phyloP scores from a whole-genome alignment of 805 yeast genomes.

The Zygoascus ofunaensis region DNA sequence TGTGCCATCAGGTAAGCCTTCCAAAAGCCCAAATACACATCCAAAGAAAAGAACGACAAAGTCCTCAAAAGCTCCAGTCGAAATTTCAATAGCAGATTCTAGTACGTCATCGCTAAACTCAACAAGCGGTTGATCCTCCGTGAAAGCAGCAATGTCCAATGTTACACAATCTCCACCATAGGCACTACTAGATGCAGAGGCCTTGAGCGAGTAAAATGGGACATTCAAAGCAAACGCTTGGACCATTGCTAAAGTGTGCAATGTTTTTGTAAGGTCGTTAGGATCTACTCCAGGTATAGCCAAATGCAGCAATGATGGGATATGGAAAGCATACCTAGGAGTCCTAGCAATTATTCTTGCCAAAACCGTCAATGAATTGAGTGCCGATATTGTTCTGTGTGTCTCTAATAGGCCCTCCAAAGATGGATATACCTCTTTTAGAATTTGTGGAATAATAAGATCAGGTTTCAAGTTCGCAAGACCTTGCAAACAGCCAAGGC shows the following conservation, averaged over 20 bases:
- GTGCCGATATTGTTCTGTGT: constrained; percentile 68
- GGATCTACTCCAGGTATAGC: constrained; percentile 77
- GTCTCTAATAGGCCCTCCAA: constrained; percentile 40
- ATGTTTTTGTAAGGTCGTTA: constrained; percentile 70
- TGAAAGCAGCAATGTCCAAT: constrained; percentile 51
- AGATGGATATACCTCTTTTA: constrained; percentile 54
- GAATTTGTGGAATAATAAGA: constrained; percentile 27
- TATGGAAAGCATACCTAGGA: constrained; percentile 64
- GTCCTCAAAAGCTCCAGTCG: constrained; percentile 60
- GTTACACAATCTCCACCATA: constrained; percentile 49
- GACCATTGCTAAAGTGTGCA: constrained; percentile 57
- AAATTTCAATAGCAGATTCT: constrained; percentile 53
- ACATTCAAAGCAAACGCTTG: constrained; percentile 61
- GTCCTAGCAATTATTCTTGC: constrained; percentile 57
- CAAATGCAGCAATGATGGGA: constrained; percentile 62
- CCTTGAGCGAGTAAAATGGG: constrained; percentile 57
- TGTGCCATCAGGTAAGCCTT: constrained; percentile 50
- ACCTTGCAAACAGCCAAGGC: constrained; percentile 50
- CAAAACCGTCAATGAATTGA: constrained; percentile 56
- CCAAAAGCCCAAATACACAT: constrained; percentile 54
- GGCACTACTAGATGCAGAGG: constrained; percentile 10
- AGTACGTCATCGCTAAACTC: constrained; percentile 38
- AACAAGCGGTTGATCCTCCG: constrained; percentile 20
- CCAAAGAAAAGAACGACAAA: constrained; percentile 49
- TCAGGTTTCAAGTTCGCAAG: constrained; percentile 56